Conservation (phyloP, 192 early-diverging fungal genomes). For the Backusella tuberculispora region DNA sequence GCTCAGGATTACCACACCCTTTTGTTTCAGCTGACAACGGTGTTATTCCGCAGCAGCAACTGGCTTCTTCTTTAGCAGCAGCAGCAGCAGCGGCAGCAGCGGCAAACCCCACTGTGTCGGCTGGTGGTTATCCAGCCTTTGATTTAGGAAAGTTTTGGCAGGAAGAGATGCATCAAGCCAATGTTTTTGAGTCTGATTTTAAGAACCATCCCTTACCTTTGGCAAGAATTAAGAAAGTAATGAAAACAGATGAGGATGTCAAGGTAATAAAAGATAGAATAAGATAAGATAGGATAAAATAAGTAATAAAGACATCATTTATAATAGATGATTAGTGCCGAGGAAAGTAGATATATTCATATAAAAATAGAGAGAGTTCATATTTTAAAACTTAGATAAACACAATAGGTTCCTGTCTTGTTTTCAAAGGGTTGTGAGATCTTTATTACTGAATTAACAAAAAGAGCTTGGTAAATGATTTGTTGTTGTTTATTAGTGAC, state of each 20-base stretch:
- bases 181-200: slow-evolving; percentile 82
- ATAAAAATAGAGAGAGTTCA: slow-evolving; percentile 3
- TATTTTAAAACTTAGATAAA: not conserved
- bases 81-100: slow-evolving; percentile 11
- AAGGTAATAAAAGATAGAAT: slow-evolving; percentile 56
- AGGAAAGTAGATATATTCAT: slow-evolving; percentile 34
- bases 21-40: not conserved
- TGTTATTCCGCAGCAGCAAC: not conserved
- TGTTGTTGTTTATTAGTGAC: not conserved
- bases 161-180: slow-evolving; percentile 63
- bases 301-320: not conserved
- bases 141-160: slow-evolving; percentile 70
- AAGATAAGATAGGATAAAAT: not conserved
- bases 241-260: slow-evolving; percentile 97
- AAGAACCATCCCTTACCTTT: slow-evolving; percentile 90
- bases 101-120: not conserved
- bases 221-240: slow-evolving; percentile 96
- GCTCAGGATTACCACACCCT: not conserved
- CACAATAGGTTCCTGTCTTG: slow-evolving; percentile 85
- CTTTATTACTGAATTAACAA: slow-evolving; percentile 90
- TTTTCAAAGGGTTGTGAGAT: slow-evolving; percentile 98
- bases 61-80: not conserved
- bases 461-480: slow-evolving; percentile 67
- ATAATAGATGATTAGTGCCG: slow-evolving; percentile 62
- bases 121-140: slow-evolving; percentile 37